Conservation (phyloP, 805 yeast species). For the Starmera caribaea region DNA sequence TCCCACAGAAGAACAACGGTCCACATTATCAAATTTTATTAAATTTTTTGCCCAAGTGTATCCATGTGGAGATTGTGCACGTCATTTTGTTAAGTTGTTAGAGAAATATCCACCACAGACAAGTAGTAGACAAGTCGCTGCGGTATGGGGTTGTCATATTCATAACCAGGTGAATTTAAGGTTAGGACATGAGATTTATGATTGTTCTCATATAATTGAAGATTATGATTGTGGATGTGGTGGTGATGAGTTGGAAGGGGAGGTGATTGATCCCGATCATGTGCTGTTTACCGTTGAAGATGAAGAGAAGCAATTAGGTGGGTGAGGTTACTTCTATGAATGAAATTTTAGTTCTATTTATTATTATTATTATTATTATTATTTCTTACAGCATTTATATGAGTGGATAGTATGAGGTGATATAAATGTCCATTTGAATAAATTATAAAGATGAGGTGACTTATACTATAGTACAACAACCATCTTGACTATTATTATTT, state of each 20-base stretch:
- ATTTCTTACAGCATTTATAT: no score
- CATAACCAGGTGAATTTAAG: slow-evolving; percentile 81
- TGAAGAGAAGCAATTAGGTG: slow-evolving; percentile 38
- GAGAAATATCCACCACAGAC: slow-evolving; percentile 78
- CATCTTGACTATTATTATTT: slow-evolving; percentile 5
- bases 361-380: no score
- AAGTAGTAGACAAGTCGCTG: slow-evolving; percentile 66
- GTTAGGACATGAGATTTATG: slow-evolving; percentile 62
- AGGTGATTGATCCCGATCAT: slow-evolving; percentile 31
- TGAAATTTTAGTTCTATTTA: no score
- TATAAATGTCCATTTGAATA: neutral
- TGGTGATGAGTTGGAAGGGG: slow-evolving; percentile 47
- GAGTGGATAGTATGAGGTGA: no score
- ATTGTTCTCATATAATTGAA: slow-evolving; percentile 76
- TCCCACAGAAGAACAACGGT: slow-evolving; percentile 56
- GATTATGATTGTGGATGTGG: slow-evolving; percentile 98
- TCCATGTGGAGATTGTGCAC: slow-evolving; percentile 96
- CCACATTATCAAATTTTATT: slow-evolving; percentile 55
- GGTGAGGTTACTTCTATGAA: no score
- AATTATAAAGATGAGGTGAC: neutral
- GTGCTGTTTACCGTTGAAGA: slow-evolving; percentile 37
- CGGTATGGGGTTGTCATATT: slow-evolving; percentile 92
- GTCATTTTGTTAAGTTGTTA: slow-evolving; percentile 71
- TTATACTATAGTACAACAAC: slow-evolving; percentile 28
- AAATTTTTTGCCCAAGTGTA: slow-evolving; percentile 80